phyloP scores from a whole-genome alignment of 2,329 filamentous ascomycete species.

The Colletotrichum australisinense region DNA sequence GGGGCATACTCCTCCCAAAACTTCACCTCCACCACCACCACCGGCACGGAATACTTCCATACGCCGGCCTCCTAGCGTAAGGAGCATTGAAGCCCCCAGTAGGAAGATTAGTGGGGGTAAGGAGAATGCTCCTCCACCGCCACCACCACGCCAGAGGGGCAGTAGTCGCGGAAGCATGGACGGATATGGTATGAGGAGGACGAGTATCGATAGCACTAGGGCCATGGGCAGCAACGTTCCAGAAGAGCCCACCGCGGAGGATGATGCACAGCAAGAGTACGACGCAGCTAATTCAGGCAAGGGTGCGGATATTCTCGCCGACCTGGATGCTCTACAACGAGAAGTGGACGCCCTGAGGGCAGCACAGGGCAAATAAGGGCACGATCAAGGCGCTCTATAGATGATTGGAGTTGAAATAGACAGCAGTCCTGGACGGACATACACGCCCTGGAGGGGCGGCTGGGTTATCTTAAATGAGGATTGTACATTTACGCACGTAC shows the following conservation, averaged over 20 bases:
- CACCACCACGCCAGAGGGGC: constrained; percentile 58
- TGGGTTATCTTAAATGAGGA: constrained; percentile 10
- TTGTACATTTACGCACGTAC: constrained; percentile 31
- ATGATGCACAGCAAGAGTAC: constrained; percentile 35
- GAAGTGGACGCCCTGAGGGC: constrained; percentile 78
- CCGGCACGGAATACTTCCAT: constrained; percentile 57
- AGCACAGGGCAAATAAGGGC: constrained; percentile 44
- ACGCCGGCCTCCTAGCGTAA: constrained; percentile 56
- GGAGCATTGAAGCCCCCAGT: constrained; percentile 51
- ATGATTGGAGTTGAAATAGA: constrained; percentile 20
- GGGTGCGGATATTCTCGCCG: constrained; percentile 74
- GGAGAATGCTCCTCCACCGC: constrained; percentile 56
- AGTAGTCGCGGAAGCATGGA: constrained; percentile 59
- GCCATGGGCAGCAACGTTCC: constrained; percentile 43
- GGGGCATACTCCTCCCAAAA: constrained; percentile 24
- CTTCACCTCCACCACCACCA: constrained; percentile 56
- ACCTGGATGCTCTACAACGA: constrained; percentile 76
- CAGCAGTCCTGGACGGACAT: neutral
- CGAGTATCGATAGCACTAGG: constrained; percentile 45
- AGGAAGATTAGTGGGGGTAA: constrained; percentile 24
- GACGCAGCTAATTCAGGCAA: constrained; percentile 44
- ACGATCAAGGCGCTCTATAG: constrained; percentile 25
- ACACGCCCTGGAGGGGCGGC: constrained; percentile 12
- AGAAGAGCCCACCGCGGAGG: constrained; percentile 38
- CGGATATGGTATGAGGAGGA: constrained; percentile 42